Percentiles rank a stretch among this genome's conserved stretches.
These are phyloP conservation scores for Thelonectria rubi DNA, from an alignment of 2,329 filamentous ascomycete species.

Conservation along the genomic window DNA sequence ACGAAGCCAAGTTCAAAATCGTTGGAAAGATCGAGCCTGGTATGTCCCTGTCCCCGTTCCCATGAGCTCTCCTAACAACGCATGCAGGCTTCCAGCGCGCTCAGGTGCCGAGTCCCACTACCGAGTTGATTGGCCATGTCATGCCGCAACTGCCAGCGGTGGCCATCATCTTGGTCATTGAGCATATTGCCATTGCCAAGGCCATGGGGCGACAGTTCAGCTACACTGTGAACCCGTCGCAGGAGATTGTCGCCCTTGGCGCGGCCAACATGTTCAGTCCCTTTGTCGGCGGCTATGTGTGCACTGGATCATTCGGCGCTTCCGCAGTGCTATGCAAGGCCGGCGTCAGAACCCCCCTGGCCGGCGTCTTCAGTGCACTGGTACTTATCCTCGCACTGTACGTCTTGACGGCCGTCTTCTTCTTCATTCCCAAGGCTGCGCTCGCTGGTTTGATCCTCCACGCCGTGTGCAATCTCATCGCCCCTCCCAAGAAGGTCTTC, in stretches of 20 bases:
- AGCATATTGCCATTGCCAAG: slow-evolving; percentile 86
- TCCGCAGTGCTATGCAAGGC: slow-evolving; percentile 88
- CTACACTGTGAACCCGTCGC: slow-evolving; percentile 81
- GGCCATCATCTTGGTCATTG: slow-evolving; percentile 80
- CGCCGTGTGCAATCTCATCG: slow-evolving; percentile 80
- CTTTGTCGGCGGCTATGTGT: slow-evolving; percentile 69
- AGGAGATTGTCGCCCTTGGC: slow-evolving; percentile 82
- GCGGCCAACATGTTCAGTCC: slow-evolving; percentile 79
- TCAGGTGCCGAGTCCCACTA: slow-evolving; percentile 65
- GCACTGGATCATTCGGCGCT: slow-evolving; percentile 63
- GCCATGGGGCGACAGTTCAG: slow-evolving; percentile 83
- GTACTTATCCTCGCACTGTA: slow-evolving; percentile 83
- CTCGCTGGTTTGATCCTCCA: slow-evolving; percentile 84
- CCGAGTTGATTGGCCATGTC: slow-evolving; percentile 64
- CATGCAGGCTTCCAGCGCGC: slow-evolving; percentile 69
- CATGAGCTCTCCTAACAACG: slow-evolving; percentile 24
- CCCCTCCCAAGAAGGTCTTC: slow-evolving; percentile 76
- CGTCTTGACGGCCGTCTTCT: slow-evolving; percentile 79
- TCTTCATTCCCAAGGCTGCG: slow-evolving; percentile 78
- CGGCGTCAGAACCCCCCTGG: slow-evolving; percentile 81
- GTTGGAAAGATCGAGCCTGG: slow-evolving; percentile 73
- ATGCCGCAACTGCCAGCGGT: slow-evolving; percentile 73
- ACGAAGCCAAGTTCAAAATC: slow-evolving; percentile 66
- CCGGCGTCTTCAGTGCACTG: slow-evolving; percentile 79
- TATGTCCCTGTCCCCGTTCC: slow-evolving; percentile 31